phyloP scores from a whole-genome alignment of 2,329 filamentous ascomycete genomes.

The Fusarium sp. region DNA sequence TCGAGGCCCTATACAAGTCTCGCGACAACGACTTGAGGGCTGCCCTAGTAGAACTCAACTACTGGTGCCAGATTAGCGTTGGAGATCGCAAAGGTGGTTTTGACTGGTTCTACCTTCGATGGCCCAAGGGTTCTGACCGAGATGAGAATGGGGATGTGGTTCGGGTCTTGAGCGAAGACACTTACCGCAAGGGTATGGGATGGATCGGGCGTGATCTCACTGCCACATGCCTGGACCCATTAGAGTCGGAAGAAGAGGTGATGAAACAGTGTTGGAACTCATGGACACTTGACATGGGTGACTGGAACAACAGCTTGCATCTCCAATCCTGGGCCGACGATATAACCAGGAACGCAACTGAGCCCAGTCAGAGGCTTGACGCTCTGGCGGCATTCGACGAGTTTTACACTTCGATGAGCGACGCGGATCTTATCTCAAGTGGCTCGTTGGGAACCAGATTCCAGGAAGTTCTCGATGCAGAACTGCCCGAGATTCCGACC shows the following conservation, averaged over 20 bases:
- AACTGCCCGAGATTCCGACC: slow-evolving; percentile 66
- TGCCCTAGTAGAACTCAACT: slow-evolving; percentile 85
- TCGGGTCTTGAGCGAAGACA: slow-evolving; percentile 84
- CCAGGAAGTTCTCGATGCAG: slow-evolving; percentile 70
- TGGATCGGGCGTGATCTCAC: slow-evolving; percentile 74
- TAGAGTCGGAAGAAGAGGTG: slow-evolving; percentile 70
- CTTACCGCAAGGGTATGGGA: slow-evolving; percentile 84
- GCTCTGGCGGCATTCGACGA: slow-evolving; percentile 64
- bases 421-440: slow-evolving; percentile 71
- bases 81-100: slow-evolving; percentile 90
- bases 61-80: slow-evolving; percentile 97
- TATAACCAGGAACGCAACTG: slow-evolving; percentile 23
- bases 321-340: slow-evolving; percentile 54
- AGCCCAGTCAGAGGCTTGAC: slow-evolving; percentile 45
- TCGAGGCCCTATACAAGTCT: slow-evolving; percentile 77
- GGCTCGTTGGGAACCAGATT: slow-evolving; percentile 59
- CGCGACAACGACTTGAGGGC: slow-evolving; percentile 81
- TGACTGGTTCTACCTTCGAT: slow-evolving; percentile 88
- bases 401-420: slow-evolving; percentile 72
- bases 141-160: slow-evolving; percentile 76
- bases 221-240: slow-evolving; percentile 49
- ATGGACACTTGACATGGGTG: slow-evolving; percentile 74
- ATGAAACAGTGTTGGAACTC: slow-evolving; percentile 74
- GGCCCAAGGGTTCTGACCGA: slow-evolving; percentile 77
- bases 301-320: slow-evolving; percentile 63